These are phyloP conservation scores for Erythrophleum fordii DNA, from an alignment of 306 rosid genomes.

Conservation along the genomic window DNA sequence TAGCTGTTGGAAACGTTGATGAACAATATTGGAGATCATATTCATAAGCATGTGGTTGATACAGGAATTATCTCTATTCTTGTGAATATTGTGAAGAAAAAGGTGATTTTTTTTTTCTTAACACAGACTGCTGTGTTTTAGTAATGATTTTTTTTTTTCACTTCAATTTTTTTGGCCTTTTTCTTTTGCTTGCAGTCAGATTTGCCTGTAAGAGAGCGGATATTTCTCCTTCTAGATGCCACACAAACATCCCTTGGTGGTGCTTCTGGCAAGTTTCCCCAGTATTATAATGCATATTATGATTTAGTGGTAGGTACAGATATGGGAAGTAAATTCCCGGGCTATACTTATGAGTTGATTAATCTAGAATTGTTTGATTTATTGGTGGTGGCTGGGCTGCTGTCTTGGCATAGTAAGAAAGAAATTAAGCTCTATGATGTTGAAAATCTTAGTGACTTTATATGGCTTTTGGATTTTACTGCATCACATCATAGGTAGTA, in stretches of 20 bases:
- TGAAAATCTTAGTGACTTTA: background rate
- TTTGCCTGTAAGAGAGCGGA: constrained; percentile 81
- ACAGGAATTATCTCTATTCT: constrained; percentile 75
- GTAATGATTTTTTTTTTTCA: background rate
- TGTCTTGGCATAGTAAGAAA: constrained; percentile 26
- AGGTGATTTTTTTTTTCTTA: constrained; percentile 54
- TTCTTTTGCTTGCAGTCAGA: constrained; percentile 71
- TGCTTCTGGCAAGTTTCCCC: constrained; percentile 93
- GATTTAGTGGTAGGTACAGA: constrained; percentile 86
- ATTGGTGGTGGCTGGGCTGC: background rate
- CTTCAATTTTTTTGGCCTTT: background rate
- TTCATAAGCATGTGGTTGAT: constrained; percentile 88
- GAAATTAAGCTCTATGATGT: background rate
- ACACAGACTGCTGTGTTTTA: background rate
- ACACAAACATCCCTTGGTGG: constrained; percentile 98
- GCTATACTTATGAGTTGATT: constrained; percentile 18
- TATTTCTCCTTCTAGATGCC: constrained; percentile 94
- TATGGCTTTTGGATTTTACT: background rate
- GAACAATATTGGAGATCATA: constrained; percentile 89
- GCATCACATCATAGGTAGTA: background rate
- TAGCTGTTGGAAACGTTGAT: constrained; percentile 96
- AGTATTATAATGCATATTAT: constrained; percentile 85
- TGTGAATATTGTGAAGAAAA: constrained; percentile 93
- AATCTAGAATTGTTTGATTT: constrained; percentile 26
- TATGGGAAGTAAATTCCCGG: constrained; percentile 4